These are phyloP conservation scores for Lumnitzera littorea DNA, from an alignment of 345 rosid species.

Conservation along the genomic window DNA sequence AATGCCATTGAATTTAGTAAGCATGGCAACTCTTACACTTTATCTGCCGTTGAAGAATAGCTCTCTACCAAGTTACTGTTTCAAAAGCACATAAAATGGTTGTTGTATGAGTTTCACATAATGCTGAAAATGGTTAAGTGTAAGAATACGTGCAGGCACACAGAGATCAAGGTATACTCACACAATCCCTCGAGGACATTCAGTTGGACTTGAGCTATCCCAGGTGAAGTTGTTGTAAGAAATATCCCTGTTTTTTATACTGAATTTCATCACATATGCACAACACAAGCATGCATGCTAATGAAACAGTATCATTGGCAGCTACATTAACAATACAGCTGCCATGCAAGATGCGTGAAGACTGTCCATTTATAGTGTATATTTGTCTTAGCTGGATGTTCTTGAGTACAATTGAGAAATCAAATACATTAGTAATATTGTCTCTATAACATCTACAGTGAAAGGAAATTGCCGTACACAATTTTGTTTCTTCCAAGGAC, in stretches of 20 bases:
- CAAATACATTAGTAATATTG: no score
- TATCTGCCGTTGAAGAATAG: constrained; percentile 30
- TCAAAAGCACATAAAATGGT: background rate
- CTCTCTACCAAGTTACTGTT: constrained; percentile 79
- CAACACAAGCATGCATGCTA: no score
- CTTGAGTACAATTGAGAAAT: no score
- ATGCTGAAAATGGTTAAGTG: background rate
- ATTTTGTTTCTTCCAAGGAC: constrained; percentile 41
- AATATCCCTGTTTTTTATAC: constrained; percentile 42
- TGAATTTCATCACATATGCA: no score
- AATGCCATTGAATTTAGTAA: background rate
- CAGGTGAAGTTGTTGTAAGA: constrained; percentile 70
- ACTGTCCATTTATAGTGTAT: no score
- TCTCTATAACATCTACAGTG: no score
- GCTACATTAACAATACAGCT: no score
- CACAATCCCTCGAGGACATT: constrained; percentile 62
- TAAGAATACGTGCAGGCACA: background rate
- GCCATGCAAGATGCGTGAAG: no score
- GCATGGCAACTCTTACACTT: constrained; percentile 38
- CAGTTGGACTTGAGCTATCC: constrained; percentile 43
- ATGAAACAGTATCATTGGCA: no score
- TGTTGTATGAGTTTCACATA: background rate
- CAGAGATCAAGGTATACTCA: constrained; percentile 24
- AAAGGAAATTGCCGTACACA: constrained; percentile 35
- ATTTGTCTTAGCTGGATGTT: no score